These are phyloP conservation scores for Detonula confervacea DNA, from an alignment of 352 stramenopile genomes.

Conservation along the genomic window DNA sequence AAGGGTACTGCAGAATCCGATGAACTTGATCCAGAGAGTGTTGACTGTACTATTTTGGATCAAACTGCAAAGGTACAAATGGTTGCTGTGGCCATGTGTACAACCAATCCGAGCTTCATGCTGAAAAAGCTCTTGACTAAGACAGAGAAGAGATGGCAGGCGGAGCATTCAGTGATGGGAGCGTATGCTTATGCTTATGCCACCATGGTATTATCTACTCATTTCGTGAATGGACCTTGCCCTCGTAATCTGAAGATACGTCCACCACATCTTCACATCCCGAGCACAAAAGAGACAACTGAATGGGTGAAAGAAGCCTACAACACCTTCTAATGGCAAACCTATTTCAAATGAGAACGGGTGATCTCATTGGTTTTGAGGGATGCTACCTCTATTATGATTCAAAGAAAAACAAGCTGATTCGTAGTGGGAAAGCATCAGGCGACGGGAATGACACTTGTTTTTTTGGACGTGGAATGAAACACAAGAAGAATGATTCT, in stretches of 20 bases:
- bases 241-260: not conserved
- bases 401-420: slow-evolving; percentile 10
- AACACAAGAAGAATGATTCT: slow-evolving; percentile 8
- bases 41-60: not conserved
- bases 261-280: not conserved
- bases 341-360: not conserved
- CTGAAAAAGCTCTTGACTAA: not conserved
- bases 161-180: not conserved
- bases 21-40: not conserved
- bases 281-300: not conserved
- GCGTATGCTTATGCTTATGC: not conserved
- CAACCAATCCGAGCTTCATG: not conserved
- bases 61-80: not conserved
- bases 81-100: not conserved
- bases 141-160: not conserved
- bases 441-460: not conserved
- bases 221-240: not conserved
- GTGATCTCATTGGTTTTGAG: slow-evolving; percentile 4
- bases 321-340: not conserved
- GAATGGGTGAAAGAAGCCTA: not conserved
- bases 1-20: not conserved
- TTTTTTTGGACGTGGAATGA: slow-evolving; percentile 14
- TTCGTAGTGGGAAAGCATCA: slow-evolving; percentile 12
- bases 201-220: not conserved
- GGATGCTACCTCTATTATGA: slow-evolving; percentile 26